Conservation (phyloP, 2,329 filamentous ascomycete genomes). For the Bipolaris oryzae region DNA sequence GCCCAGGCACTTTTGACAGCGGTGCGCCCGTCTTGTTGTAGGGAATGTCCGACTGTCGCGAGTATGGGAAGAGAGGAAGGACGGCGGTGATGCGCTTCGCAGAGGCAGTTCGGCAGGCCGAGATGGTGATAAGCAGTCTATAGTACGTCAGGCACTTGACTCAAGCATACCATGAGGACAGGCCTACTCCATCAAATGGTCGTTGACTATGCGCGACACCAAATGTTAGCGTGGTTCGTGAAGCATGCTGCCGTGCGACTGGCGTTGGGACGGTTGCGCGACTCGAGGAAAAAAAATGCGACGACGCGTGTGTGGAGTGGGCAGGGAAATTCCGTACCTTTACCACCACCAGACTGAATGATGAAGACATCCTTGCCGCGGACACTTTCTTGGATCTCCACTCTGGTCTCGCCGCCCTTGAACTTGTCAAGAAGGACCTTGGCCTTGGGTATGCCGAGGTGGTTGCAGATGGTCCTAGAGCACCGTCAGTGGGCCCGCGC, state of each 20-base stretch:
- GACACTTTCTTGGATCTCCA: conserved; percentile 95
- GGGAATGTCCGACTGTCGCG: conserved; percentile 91
- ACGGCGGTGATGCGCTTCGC: conserved; percentile 93
- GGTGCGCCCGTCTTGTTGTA: conserved; percentile 96
- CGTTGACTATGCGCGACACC: conserved; percentile 68
- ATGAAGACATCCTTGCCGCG: conserved; percentile 97
- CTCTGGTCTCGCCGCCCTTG: conserved; percentile 90
- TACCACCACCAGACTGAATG: conserved; percentile 89
- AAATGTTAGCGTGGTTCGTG: conserved; percentile 23
- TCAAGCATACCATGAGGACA: conserved; percentile 32
- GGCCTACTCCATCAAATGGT: conserved; percentile 81
- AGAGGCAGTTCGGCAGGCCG: conserved; percentile 94
- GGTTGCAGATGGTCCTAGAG: conserved; percentile 73
- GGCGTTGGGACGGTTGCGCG: background rate
- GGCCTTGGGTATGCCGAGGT: conserved; percentile 83
- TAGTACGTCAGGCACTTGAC: conserved; percentile 34
- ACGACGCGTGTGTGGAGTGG: background rate
- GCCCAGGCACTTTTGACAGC: conserved; percentile 67
- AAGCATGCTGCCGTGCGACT: conserved; percentile 8
- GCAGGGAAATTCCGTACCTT: conserved; percentile 44
- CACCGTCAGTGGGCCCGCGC: conserved; percentile 12
- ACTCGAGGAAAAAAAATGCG: conserved; percentile 1
- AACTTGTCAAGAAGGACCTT: conserved; percentile 89
- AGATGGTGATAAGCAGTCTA: conserved; percentile 89
- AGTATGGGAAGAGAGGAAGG: conserved; percentile 95